Conservation (phyloP, 2,329 filamentous ascomycete genomes). For the Harringtonia aguacate region DNA sequence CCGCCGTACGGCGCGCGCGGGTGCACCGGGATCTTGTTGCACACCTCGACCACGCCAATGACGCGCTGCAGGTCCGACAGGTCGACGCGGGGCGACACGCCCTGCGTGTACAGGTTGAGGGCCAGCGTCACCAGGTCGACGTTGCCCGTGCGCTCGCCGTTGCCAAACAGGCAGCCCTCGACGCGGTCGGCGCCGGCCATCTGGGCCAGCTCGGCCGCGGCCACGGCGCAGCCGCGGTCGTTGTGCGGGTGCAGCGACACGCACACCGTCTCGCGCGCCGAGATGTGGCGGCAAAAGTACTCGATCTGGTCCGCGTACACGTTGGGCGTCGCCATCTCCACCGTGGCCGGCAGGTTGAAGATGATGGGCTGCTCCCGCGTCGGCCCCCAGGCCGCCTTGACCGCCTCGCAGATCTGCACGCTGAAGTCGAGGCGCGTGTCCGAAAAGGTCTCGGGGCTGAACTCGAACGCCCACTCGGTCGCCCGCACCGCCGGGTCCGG, state of each 20-base stretch:
- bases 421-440: slow-evolving; percentile 80
- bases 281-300: slow-evolving; percentile 82
- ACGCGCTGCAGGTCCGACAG: slow-evolving; percentile 81
- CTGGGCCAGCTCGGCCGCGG: slow-evolving; percentile 83
- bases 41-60: slow-evolving; percentile 81
- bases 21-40: slow-evolving; percentile 91
- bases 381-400: slow-evolving; percentile 89
- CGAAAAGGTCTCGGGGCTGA: slow-evolving; percentile 82
- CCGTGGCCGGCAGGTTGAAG: slow-evolving; percentile 93
- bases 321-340: slow-evolving; percentile 91
- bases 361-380: slow-evolving; percentile 73
- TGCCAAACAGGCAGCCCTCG: slow-evolving; percentile 88
- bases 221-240: slow-evolving; percentile 81
- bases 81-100: slow-evolving; percentile 73
- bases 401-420: slow-evolving; percentile 76
- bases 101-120: slow-evolving; percentile 91
- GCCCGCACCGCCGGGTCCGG: slow-evolving; percentile 40
- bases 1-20: slow-evolving; percentile 84
- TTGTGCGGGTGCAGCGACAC: slow-evolving; percentile 93
- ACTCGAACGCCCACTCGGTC: slow-evolving; percentile 69
- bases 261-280: slow-evolving; percentile 74
- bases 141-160: slow-evolving; percentile 91
- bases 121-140: slow-evolving; percentile 89
- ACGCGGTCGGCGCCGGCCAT: slow-evolving; percentile 95
- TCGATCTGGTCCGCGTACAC: slow-evolving; percentile 95